Evolutionary conservation across 345 rosid genomes (phyloP), one percentile per base, ranked within the genome.

Genomic region (Alliaria petiolata): DNA sequence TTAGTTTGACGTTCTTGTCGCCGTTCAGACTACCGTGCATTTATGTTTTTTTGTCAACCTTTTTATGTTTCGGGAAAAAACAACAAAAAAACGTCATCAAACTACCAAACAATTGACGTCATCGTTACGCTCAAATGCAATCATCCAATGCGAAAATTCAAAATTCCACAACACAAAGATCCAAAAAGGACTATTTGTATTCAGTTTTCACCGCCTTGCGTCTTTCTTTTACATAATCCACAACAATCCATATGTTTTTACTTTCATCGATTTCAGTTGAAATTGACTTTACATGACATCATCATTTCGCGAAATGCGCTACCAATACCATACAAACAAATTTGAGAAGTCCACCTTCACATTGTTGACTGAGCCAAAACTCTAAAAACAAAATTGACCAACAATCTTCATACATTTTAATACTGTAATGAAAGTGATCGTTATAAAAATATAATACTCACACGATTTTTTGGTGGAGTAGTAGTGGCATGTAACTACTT

Each of bases 31-130:
- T 6, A 14, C 68, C 11, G 3, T 51, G 55, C 65, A 45, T 67
- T 52, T 20, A 20, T 35, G 45, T 68, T 30, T 56, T 38, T 66
- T 30, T 6, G 25, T 28, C 61, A 17, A 39, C 12, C 14, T 47
- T 28, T 38, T 70, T 31, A 31, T 44, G 12, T 43, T 62, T 62
- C 3, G 11, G 4, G 2, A 31, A 9, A 38, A 35, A 20, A 20
- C 5, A 42, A n/a, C n/a, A n/a, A n/a, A 55, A 42, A 51, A 40
- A 15, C 76, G 75, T 71, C 75, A 61, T 40, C 53, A 61, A 63
- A 53, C 3, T 4, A 20, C 30, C 34, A 9, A 22, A 33, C 5
- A 62, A n/a, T 7, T 62, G 57, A 72, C 70, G 38, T 63, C 76
- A 63, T 63, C 50, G 10, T 25, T 54, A 44, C 55, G 69, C 15